phyloP scores from a whole-genome alignment of 1,139 yeast species.

The Sugiyamaella novakii region DNA sequence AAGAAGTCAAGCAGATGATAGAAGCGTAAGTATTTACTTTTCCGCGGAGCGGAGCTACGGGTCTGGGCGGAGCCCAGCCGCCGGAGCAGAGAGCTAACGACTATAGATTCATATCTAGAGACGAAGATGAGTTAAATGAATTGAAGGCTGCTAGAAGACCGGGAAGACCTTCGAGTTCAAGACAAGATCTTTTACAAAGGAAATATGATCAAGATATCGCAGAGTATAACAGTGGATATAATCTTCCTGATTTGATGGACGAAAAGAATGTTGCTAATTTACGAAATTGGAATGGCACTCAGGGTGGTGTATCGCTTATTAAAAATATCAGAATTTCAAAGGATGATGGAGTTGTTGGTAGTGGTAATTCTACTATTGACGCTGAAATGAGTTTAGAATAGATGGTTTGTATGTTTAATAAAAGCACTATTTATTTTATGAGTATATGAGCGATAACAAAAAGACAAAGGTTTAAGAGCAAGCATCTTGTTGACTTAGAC shows the following conservation, averaged over 20 bases:
- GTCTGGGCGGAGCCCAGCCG: too few species aligned
- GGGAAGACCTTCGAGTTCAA: constrained; percentile 79
- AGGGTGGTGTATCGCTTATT: constrained; percentile 74
- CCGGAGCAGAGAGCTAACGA: constrained; percentile 12
- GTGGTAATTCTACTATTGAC: constrained; percentile 3
- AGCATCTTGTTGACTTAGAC: too few species aligned
- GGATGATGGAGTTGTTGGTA: constrained; percentile 20
- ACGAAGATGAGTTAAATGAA: constrained; percentile 67
- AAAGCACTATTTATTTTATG: too few species aligned
- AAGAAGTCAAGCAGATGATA: constrained; percentile 63
- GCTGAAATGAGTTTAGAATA: constrained; percentile 9
- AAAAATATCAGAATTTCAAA: constrained; percentile 45
- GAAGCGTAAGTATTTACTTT: constrained; percentile 44
- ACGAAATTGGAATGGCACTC: constrained; percentile 76
- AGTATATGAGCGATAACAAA: neutral
- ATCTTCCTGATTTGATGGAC: constrained; percentile 70
- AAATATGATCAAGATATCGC: constrained; percentile 61
- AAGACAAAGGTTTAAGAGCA: too few species aligned
- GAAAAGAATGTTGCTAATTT: constrained; percentile 59
- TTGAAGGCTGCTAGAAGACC: constrained; percentile 67
- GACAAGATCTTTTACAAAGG: constrained; percentile 67
- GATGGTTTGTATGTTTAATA: too few species aligned
- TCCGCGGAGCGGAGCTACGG: too few species aligned
- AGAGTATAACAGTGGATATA: constrained; percentile 69
- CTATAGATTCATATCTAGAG: constrained; percentile 33